These are phyloP conservation scores for Cyclanthera cordifolia DNA, from an alignment of 306 rosid genomes.

Conservation along the genomic window DNA sequence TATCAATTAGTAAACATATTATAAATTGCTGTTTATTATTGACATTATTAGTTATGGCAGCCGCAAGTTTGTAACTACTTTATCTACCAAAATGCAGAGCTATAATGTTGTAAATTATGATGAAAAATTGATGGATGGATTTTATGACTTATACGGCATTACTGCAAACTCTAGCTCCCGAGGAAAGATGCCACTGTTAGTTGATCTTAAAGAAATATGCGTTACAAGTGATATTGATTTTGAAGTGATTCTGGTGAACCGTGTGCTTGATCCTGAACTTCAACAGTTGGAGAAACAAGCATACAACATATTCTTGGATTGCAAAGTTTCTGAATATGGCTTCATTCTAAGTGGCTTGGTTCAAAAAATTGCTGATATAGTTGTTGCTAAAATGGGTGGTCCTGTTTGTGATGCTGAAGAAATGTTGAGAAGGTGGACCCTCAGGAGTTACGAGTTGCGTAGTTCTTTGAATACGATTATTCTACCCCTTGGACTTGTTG, in stretches of 20 bases:
- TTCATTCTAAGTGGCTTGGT: slow-evolving; percentile 44
- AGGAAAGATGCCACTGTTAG: slow-evolving; percentile 90
- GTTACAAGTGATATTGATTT: slow-evolving; percentile 50
- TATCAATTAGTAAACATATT: neutral
- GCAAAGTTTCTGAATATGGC: slow-evolving; percentile 45
- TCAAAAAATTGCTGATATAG: slow-evolving; percentile 82
- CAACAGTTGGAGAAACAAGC: slow-evolving; percentile 64
- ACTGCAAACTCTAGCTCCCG: slow-evolving; percentile 47
- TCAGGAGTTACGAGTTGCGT: slow-evolving; percentile 59
- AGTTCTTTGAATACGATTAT: slow-evolving; percentile 44
- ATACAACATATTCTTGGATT: slow-evolving; percentile 33
- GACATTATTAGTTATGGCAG: neutral
- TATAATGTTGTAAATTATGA: slow-evolving; percentile 72
- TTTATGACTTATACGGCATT: slow-evolving; percentile 75
- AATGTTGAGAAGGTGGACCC: slow-evolving; percentile 58
- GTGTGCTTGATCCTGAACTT: slow-evolving; percentile 51
- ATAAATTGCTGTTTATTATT: neutral
- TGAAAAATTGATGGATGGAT: slow-evolving; percentile 88
- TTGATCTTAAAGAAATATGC: slow-evolving; percentile 51
- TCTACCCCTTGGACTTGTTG: slow-evolving; percentile 83
- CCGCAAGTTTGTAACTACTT: neutral
- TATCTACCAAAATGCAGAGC: slow-evolving; percentile 37
- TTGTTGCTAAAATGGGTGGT: slow-evolving; percentile 93
- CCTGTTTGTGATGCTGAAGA: slow-evolving; percentile 79
- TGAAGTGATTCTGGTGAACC: slow-evolving; percentile 79